Evolutionary conservation across 805 yeast species (phyloP), one percentile per base, ranked within the genome.

Genomic region (Yarrowia alimentaria): DNA sequence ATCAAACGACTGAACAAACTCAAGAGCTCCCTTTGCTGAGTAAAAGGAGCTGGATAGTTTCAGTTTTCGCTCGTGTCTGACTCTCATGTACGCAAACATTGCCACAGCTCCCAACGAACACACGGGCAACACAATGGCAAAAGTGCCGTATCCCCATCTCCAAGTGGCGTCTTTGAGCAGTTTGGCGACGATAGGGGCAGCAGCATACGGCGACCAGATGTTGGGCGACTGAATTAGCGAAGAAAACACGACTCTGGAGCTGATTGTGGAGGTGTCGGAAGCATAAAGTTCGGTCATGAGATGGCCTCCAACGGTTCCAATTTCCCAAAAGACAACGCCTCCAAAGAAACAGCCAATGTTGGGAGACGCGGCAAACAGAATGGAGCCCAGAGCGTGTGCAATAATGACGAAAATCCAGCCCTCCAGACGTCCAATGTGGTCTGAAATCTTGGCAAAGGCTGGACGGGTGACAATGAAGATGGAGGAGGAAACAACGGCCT

Each of bases 111-210:
- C 47, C 2, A 40, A 13, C 6, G 33, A 26, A 20, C 25, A 26
- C 1, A 26, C 67, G 3, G 77, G 76, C 56, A 67, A 64, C 25
- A 74, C 66, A 38, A 74, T 69, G 18, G 73, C 68, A 58, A 72
- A 73, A 61, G 71, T 67, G 51, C 76, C 77, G 56, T 67, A 73
- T 29, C 74, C 78, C 78, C 78, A 74, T 64, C 76, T 65, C 79
- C 79, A 75, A 17, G 70, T 69, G 32, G 73, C 67, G 30, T 65
- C 63, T 48, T 66, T 68, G 24, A 75, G 33, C 7, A 40, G 19
- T 5, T 24, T 33, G 10, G 30, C 47, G 6, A 40, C 47, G 7
- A 40, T 7, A 1, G 47, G 47, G 10, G 47, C 47, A 6, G 47
- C 32, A 13, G 33, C 33, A 7, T 28, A 40, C 7, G 47, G 33